Evolutionary conservation across 2,329 filamentous ascomycete species (phyloP).

Genomic region (Paraconiothyrium sp.): DNA sequence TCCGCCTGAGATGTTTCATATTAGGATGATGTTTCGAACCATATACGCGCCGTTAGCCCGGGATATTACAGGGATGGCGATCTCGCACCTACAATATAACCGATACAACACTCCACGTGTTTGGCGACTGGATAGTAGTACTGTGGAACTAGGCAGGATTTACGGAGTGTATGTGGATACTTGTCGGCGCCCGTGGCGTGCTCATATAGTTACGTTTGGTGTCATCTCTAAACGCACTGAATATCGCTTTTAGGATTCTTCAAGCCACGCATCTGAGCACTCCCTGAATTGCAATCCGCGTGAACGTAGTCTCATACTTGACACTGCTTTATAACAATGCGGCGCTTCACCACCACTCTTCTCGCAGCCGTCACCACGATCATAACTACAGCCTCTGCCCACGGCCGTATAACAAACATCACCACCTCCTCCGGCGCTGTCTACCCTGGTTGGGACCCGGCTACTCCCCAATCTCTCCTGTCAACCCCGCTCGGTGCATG

Average conservation of each 20-base stretch:
- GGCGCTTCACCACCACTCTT: neutral
- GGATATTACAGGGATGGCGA: neutral
- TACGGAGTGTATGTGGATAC: neutral
- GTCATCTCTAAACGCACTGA: too few species aligned
- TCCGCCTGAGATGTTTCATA: neutral
- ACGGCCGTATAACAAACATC: slow-evolving; percentile 36
- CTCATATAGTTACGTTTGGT: too few species aligned
- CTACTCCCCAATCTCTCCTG: slow-evolving; percentile 15
- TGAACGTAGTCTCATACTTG: neutral
- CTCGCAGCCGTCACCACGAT: neutral
- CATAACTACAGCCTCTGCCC: slow-evolving; percentile 25
- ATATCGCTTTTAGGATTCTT: too few species aligned
- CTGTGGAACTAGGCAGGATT: neutral
- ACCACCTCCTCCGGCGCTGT: slow-evolving; percentile 28
- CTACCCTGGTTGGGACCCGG: slow-evolving; percentile 39
- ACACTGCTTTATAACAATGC: neutral
- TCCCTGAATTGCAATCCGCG: neutral
- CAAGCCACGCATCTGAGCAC: neutral
- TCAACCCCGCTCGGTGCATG: slow-evolving; percentile 32
- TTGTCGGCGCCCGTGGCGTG: neutral
- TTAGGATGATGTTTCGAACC: neutral
- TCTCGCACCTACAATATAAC: neutral
- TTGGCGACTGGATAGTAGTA: neutral
- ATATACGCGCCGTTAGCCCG: neutral
- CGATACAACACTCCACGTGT: neutral